Base-by-base conservation (phyloP, 441 rosid species). In the Pelargonium fulgidum region DNA sequence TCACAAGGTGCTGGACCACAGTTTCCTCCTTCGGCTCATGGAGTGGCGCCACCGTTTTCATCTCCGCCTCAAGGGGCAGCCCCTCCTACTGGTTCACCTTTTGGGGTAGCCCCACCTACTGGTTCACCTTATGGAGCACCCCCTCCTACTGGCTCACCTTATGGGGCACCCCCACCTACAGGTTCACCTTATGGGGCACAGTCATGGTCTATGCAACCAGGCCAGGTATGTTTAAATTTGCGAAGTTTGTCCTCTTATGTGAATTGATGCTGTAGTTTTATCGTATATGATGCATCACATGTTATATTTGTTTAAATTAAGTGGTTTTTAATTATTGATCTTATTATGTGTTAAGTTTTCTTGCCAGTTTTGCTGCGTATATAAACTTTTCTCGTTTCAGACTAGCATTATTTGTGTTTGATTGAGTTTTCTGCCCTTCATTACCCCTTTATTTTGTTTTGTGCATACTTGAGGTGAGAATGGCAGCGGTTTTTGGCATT, bases 101-200 rank as follows among this genome's bases (percentile, higher is more conserved):
- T n/a, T 22, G 66, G 65, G 2, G 17, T 13, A 17, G 26, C 7
- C 11, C 64, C 65, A 11, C 72, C 52, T 36, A 22, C 44, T 0
- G 68, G 54, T 1, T 14, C 66, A 58, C 72, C 66, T 41, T 64
- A 24, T 22, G 66, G 65, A 0, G 17, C 83, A 65, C 78, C 83
- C 2, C 78, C 78, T 45, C 73, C 84, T 13, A 29, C 79, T 12
- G 77, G 78, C 78, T 72, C 79, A 65, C 85, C 93, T 63, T 89
- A 80, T 77, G 89, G 82, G 65, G 76, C 82, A 65, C 77, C 83
- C 1, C 78, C 77, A 33, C 73, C 84, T 17, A 29, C 79, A 13
- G 77, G 78, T 79, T 73, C 79, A 65, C 85, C 93, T 63, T 89
- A 81, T 78, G 89, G 82, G 65, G 76, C 81, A 77, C 92, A 79